Evolutionary conservation across 371 early-diverging fungal species (phyloP).

Genomic region (Chytridium lagenaria): DNA sequence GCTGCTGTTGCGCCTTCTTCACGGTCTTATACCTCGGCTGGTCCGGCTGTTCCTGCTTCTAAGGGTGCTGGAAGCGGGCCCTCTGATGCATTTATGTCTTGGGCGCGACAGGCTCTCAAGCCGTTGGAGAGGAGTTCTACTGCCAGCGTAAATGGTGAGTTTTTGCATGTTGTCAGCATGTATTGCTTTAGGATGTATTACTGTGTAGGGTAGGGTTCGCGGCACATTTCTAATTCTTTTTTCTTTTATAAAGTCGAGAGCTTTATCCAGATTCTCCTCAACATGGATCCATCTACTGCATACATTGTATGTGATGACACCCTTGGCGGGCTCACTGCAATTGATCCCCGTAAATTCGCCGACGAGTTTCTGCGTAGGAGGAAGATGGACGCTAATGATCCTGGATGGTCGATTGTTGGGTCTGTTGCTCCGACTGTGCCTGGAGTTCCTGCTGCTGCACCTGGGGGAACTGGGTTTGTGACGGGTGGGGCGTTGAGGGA

Average conservation of each 20-base stretch:
- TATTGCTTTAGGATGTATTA: no score
- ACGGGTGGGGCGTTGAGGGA: slow-evolving; percentile 18
- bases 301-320: slow-evolving; percentile 58
- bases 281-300: slow-evolving; percentile 50
- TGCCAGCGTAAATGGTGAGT: slow-evolving; percentile 47
- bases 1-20: not conserved
- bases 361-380: slow-evolving; percentile 55
- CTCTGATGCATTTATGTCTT: slow-evolving; percentile 44
- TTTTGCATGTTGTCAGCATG: no score
- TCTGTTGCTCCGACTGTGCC: not conserved
- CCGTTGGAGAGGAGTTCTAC: slow-evolving; percentile 44
- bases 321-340: slow-evolving; percentile 58
- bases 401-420: slow-evolving; percentile 30
- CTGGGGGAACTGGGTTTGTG: not conserved
- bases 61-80: slow-evolving; percentile 23
- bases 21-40: not conserved
- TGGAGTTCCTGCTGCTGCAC: not conserved
- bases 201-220: no score
- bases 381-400: slow-evolving; percentile 38
- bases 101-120: slow-evolving; percentile 49
- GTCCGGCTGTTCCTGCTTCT: not conserved
- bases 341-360: slow-evolving; percentile 61
- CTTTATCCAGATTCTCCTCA: slow-evolving; percentile 55
- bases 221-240: not conserved
- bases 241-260: slow-evolving; percentile 50